A percentile compares a stretch with the other conserved stretches of the same genome.
These are phyloP conservation scores for Chytridium lagenaria DNA, from an alignment of 371 early-diverging fungal species.

Conservation along the genomic window DNA sequence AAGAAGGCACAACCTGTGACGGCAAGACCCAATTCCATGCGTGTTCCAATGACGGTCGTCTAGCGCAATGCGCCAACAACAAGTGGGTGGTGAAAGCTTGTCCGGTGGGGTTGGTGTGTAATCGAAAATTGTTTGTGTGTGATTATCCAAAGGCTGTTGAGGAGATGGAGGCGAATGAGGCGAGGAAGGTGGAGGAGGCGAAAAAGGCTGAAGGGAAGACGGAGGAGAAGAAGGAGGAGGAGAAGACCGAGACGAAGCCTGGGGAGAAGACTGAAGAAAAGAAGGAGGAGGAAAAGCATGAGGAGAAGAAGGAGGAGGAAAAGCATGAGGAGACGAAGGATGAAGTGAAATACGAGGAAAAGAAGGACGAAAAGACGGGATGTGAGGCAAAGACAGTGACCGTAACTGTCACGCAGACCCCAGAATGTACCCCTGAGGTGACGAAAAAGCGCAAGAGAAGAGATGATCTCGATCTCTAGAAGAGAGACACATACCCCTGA, in stretches of 20 bases:
- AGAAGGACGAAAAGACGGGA: background rate
- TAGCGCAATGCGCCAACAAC: conserved; percentile 14
- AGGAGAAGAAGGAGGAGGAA: background rate
- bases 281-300: background rate
- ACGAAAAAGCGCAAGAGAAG: background rate
- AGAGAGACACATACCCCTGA: too few relatives aligned
- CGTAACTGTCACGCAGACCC: background rate
- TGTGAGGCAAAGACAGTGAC: conserved; percentile 2
- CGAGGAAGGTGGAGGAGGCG: background rate
- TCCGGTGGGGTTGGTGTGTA: background rate
- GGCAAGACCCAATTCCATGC: conserved; percentile 10
- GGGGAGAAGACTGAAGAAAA: background rate
- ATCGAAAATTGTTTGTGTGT: background rate
- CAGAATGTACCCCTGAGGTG: background rate
- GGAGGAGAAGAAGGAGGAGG: background rate
- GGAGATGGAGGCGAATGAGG: background rate
- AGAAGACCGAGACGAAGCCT: background rate
- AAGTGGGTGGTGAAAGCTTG: conserved; percentile 1
- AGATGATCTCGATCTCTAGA: conserved; percentile 6
- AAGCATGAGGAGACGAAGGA: background rate
- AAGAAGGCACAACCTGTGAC: background rate
- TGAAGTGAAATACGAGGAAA: background rate
- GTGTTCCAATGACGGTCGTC: background rate
- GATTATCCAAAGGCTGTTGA: background rate
- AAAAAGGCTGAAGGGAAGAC: background rate